These are phyloP conservation scores for Pseudonectria foliicola DNA, from an alignment of 2,329 filamentous ascomycete species.

Conservation along the genomic window DNA sequence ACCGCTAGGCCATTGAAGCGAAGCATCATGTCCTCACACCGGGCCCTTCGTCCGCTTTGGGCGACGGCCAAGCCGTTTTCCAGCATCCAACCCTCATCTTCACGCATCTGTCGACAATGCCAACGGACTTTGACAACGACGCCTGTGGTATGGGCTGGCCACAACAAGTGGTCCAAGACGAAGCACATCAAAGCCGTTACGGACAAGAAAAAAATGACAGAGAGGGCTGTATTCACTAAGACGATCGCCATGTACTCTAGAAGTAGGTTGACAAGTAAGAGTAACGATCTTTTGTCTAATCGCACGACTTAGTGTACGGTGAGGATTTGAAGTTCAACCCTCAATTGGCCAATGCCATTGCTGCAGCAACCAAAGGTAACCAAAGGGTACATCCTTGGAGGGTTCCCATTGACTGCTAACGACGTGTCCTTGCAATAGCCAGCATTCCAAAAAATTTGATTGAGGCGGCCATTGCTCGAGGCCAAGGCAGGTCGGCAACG, in stretches of 20 bases:
- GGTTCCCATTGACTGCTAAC: slow-evolving; percentile 1
- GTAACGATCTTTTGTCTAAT: slow-evolving; percentile 8
- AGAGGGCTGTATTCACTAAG: slow-evolving; percentile 61
- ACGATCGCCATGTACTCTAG: slow-evolving; percentile 70
- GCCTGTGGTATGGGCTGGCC: slow-evolving; percentile 51
- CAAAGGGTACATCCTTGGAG: not conserved
- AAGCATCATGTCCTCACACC: slow-evolving; percentile 10
- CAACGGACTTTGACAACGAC: slow-evolving; percentile 42
- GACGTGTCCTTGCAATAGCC: slow-evolving; percentile 31
- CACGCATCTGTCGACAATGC: slow-evolving; percentile 39
- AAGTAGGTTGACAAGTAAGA: slow-evolving; percentile 38
- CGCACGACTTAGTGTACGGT: slow-evolving; percentile 55
- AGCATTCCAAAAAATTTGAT: slow-evolving; percentile 80
- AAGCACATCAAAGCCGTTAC: slow-evolving; percentile 87
- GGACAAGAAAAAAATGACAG: slow-evolving; percentile 70
- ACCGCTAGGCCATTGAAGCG: not conserved
- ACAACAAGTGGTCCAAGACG: slow-evolving; percentile 95
- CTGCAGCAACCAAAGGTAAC: slow-evolving; percentile 69
- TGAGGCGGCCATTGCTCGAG: slow-evolving; percentile 78
- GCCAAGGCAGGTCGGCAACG: slow-evolving; percentile 71
- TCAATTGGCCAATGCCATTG: slow-evolving; percentile 64
- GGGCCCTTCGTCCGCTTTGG: slow-evolving; percentile 11
- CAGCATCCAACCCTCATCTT: slow-evolving; percentile 5
- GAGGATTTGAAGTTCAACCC: slow-evolving; percentile 68
- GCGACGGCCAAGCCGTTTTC: slow-evolving; percentile 5